phyloP scores from a whole-genome alignment of 2,329 filamentous ascomycete genomes.

The Annulohypoxylon truncatum region DNA sequence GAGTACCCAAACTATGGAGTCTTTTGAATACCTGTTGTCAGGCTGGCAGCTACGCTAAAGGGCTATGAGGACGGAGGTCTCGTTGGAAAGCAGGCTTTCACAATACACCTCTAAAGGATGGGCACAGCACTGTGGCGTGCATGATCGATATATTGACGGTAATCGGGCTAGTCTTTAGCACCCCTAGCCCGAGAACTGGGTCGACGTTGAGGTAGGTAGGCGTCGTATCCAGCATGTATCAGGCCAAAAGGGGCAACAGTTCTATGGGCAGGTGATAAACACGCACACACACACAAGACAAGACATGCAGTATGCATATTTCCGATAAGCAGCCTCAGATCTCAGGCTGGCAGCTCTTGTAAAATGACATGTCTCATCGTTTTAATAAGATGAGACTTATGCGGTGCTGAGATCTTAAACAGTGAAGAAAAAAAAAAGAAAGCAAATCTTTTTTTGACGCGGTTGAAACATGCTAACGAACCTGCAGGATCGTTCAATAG shows the following conservation, averaged over 20 bases:
- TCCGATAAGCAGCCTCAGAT: conserved; percentile 47
- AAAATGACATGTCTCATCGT: conserved; percentile 44
- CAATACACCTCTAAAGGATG: conserved; percentile 1
- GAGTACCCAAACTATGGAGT: neutral
- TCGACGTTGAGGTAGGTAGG: conserved; percentile 16
- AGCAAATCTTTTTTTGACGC: neutral
- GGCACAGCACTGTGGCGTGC: neutral
- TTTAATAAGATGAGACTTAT: conserved; percentile 33
- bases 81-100: neutral
- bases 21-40: neutral
- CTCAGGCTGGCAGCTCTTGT: conserved; percentile 38
- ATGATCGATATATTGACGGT: conserved; percentile 7
- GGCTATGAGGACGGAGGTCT: neutral
- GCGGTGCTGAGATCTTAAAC: conserved; percentile 18
- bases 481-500: conserved; percentile 12
- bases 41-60: neutral
- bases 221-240: conserved; percentile 31
- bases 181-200: conserved; percentile 1
- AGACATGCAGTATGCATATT: conserved; percentile 49
- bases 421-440: conserved; percentile 14
- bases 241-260: conserved; percentile 44
- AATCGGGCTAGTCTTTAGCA: conserved; percentile 11
- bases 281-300: conserved; percentile 17
- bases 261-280: conserved; percentile 40
- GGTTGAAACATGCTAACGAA: conserved; percentile 27